Percentiles rank a stretch among this genome's conserved stretches.
These are phyloP conservation scores for Pseudocercospora fijiensis DNA, from an alignment of 2,329 filamentous ascomycete genomes.

Conservation along the genomic window DNA sequence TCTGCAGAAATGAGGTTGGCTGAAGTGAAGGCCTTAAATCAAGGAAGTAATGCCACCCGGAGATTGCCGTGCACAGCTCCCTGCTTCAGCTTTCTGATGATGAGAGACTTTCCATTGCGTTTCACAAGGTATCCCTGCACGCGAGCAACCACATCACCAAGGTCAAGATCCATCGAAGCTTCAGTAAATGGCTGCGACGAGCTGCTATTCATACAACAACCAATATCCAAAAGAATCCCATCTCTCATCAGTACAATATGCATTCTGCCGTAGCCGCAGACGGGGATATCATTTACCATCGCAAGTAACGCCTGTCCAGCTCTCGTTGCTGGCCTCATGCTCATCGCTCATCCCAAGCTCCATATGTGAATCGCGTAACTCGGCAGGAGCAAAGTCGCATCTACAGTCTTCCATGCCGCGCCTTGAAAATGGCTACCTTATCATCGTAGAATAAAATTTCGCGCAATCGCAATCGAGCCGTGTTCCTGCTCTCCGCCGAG, in stretches of 20 bases:
- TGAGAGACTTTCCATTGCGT: no score
- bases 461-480: slow-evolving; percentile 59
- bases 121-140: neutral
- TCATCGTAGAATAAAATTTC: slow-evolving; percentile 86
- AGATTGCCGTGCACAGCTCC: neutral
- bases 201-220: slow-evolving; percentile 1
- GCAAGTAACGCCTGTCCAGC: neutral
- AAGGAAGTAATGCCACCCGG: neutral
- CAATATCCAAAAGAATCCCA: neutral
- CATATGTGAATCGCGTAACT: neutral
- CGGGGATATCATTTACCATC: neutral
- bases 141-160: neutral
- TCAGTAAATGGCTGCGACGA: neutral
- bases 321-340: neutral
- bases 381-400: neutral
- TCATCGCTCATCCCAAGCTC: neutral
- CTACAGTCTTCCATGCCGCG: slow-evolving; percentile 59
- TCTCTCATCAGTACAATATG: slow-evolving; percentile 1
- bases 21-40: neutral
- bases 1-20: neutral
- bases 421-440: slow-evolving; percentile 77
- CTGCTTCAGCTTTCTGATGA: no score
- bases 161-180: neutral
- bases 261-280: slow-evolving; percentile 1
- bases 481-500: slow-evolving; percentile 15